These are phyloP conservation scores for Gymnopilus junonius DNA, from an alignment of 768 basidiomycete genomes.

Conservation along the genomic window DNA sequence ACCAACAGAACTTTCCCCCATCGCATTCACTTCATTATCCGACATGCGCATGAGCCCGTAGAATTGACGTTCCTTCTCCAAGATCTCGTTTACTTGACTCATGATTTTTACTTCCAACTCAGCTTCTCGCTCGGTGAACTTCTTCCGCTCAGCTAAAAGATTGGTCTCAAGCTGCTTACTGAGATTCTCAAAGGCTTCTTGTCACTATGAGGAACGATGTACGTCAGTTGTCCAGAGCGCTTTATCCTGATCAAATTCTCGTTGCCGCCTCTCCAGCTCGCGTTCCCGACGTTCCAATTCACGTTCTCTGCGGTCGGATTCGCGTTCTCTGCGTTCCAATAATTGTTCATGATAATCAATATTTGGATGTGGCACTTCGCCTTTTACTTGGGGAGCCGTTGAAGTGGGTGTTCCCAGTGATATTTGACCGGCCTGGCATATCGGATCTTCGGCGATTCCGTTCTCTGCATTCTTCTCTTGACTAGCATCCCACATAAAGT, in stretches of 20 bases:
- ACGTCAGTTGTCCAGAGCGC: conserved; percentile 14
- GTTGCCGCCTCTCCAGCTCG: conserved; percentile 26
- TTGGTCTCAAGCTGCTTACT: conserved; percentile 11
- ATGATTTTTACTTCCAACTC: conserved; percentile 19
- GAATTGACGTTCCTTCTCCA: conserved; percentile 24
- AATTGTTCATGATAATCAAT: conserved; percentile 9
- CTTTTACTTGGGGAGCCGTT: neutral
- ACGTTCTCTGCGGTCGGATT: conserved; percentile 22
- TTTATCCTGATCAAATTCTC: conserved; percentile 24
- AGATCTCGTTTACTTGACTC: conserved; percentile 18
- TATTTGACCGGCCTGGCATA: too few relatives aligned
- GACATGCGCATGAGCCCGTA: conserved; percentile 27
- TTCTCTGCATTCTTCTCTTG: neutral
- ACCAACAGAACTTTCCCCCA: conserved; percentile 27
- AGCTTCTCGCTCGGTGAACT: conserved; percentile 16
- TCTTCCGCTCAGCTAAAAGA: conserved; percentile 16
- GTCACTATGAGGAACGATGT: conserved; percentile 12
- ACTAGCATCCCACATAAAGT: conserved; percentile 4
- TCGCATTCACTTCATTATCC: conserved; percentile 27
- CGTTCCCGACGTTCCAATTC: conserved; percentile 28
- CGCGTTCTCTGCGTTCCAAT: conserved; percentile 16
- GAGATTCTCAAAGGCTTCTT: conserved; percentile 15
- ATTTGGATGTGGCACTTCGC: neutral
- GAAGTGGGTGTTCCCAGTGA: neutral
- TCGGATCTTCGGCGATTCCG: neutral